Evolutionary conservation across 768 basidiomycete species (phyloP).

Genomic region (Mycena floridula): DNA sequence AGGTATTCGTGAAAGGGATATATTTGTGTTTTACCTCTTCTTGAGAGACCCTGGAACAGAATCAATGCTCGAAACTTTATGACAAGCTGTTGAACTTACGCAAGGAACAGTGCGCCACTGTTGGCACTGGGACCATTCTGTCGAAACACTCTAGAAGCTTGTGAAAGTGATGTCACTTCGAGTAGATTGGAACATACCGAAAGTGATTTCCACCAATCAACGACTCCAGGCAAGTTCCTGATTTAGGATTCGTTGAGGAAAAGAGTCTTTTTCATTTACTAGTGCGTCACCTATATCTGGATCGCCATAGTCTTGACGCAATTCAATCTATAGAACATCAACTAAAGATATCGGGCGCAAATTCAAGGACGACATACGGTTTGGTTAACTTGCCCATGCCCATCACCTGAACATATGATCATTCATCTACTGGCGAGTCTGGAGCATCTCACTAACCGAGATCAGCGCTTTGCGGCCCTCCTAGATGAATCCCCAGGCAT

Average conservation of each 20-base stretch:
- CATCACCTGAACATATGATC: slow-evolving; percentile 86
- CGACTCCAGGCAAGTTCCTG: slow-evolving; percentile 76
- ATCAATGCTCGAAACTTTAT: background rate
- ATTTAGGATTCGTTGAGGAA: too few relatives aligned
- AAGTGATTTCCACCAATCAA: slow-evolving; percentile 78
- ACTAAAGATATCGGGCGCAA: too few relatives aligned
- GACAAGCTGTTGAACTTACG: slow-evolving; percentile 28
- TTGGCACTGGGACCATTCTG: slow-evolving; percentile 36
- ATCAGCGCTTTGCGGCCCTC: slow-evolving; percentile 58
- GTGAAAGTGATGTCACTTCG: background rate
- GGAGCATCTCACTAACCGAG: too few relatives aligned
- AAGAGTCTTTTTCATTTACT: too few relatives aligned
- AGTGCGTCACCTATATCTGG: slow-evolving; percentile 35
- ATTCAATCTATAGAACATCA: slow-evolving; percentile 46
- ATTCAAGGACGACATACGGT: slow-evolving; percentile 45
- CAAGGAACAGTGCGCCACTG: slow-evolving; percentile 53
- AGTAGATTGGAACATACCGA: slow-evolving; percentile 39
- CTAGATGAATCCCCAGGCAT: slow-evolving; percentile 69
- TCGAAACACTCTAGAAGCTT: slow-evolving; percentile 1
- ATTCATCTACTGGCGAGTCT: too few relatives aligned
- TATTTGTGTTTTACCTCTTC: slow-evolving; percentile 25
- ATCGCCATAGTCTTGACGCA: slow-evolving; percentile 74
- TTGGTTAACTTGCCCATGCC: slow-evolving; percentile 52
- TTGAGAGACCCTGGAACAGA: slow-evolving; percentile 32
- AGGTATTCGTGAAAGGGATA: background rate